Conservation (phyloP, 2,329 filamentous ascomycete species). For the Nigrospora sphaerica region DNA sequence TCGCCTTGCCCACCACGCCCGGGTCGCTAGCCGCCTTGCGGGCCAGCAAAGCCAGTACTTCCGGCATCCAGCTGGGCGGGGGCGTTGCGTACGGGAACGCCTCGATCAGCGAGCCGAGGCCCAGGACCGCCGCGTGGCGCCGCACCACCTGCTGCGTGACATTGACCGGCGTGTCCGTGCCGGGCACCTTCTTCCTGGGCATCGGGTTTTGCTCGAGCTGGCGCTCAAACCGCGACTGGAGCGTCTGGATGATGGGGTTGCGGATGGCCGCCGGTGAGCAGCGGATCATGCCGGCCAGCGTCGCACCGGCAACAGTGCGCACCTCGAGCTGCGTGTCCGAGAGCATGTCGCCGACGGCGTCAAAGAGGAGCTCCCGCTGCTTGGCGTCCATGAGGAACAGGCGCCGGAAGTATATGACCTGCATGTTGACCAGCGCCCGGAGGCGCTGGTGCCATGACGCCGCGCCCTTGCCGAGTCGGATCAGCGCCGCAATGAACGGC, state of each 20-base stretch:
- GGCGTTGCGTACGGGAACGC: constrained; percentile 95
- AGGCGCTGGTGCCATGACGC: constrained; percentile 93
- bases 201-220: constrained; percentile 79
- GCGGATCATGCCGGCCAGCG: constrained; percentile 93
- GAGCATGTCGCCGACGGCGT: constrained; percentile 93
- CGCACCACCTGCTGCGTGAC: constrained; percentile 71
- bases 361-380: constrained; percentile 76
- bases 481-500: constrained; percentile 76
- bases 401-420: constrained; percentile 95
- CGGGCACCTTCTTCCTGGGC: constrained; percentile 61
- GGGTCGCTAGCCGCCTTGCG: constrained; percentile 80
- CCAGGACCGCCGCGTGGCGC: constrained; percentile 85
- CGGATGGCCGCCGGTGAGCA: constrained; percentile 82
- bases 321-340: constrained; percentile 89
- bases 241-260: constrained; percentile 64
- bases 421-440: constrained; percentile 93
- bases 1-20: constrained; percentile 89
- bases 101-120: constrained; percentile 83
- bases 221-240: constrained; percentile 73
- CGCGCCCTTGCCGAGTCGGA: constrained; percentile 78
- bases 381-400: constrained; percentile 74
- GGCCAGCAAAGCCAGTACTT: constrained; percentile 79
- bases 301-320: constrained; percentile 84
- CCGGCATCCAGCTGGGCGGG: constrained; percentile 88
- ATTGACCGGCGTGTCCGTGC: constrained; percentile 64